Percentiles rank a stretch among this genome's conserved stretches.
phyloP scores from a whole-genome alignment of 192 early-diverging fungal species.

The Mortierella hygrophila region DNA sequence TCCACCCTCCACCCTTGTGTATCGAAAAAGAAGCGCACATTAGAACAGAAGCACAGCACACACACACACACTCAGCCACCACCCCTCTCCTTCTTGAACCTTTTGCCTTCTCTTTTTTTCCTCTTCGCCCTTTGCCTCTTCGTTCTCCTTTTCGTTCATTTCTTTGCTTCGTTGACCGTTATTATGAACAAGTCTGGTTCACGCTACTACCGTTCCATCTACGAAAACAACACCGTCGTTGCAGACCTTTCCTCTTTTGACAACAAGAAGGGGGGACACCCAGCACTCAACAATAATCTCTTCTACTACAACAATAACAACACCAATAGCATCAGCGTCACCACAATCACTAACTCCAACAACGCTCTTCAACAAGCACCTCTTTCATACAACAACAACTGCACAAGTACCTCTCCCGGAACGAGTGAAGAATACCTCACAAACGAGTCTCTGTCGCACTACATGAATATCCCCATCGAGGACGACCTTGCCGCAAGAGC shows the following conservation, averaged over 20 bases:
- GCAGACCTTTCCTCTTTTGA: background rate
- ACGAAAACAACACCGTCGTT: background rate
- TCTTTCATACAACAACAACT: background rate
- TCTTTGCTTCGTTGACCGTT: background rate
- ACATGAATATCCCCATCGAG: background rate
- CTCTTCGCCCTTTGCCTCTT: background rate
- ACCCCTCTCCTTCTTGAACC: background rate
- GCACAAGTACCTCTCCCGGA: background rate
- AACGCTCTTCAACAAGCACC: background rate
- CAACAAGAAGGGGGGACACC: background rate
- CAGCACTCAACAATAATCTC: background rate
- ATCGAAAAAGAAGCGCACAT: background rate
- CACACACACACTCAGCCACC: conserved; percentile 1
- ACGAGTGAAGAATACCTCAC: background rate
- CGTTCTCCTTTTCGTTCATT: background rate
- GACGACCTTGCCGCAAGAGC: background rate
- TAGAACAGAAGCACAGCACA: conserved; percentile 2
- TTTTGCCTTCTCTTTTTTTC: background rate
- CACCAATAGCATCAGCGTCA: background rate
- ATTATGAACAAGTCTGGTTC: background rate
- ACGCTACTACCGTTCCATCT: background rate
- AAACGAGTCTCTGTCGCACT: background rate
- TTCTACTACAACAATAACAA: background rate
- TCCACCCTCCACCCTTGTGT: background rate
- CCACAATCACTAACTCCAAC: background rate